Conservation (phyloP, 495 filamentous ascomycete species). For the Eremomyces bilateralis region DNA sequence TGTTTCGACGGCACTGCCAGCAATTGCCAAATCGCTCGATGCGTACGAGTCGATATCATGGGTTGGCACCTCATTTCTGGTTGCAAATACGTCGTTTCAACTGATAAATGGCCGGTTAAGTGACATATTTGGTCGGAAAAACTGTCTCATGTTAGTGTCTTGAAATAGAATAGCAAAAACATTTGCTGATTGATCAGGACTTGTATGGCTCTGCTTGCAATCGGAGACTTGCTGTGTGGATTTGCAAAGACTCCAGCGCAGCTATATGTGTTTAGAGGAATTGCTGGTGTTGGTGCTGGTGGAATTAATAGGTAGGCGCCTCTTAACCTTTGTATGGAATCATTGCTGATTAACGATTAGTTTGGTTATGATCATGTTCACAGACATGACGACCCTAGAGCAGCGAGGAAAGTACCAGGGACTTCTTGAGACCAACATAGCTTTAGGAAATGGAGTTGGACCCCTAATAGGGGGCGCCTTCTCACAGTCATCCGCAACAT, state of each 20-base stretch:
- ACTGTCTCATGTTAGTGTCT: conserved; percentile 16
- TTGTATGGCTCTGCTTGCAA: conserved; percentile 19
- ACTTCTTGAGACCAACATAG: conserved; percentile 21
- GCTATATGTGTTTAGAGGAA: conserved; percentile 33
- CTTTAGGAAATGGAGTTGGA: conserved; percentile 22
- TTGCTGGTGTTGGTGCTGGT: conserved; percentile 29
- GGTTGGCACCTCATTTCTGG: conserved; percentile 16
- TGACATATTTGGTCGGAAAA: conserved; percentile 21
- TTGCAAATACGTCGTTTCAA: conserved; percentile 17
- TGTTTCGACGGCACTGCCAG: conserved; percentile 17
- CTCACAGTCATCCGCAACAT: conserved; percentile 11
- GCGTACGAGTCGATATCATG: conserved; percentile 16
- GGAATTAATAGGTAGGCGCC: too few species aligned
- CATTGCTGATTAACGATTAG: conserved; percentile 20
- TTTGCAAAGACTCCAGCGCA: conserved; percentile 27
- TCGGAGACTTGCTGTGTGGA: conserved; percentile 32
- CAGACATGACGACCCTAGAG: neutral
- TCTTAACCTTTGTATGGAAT: too few species aligned
- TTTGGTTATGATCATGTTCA: conserved; percentile 14
- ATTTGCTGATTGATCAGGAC: conserved; percentile 16
- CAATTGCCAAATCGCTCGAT: conserved; percentile 15
- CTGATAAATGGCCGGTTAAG: conserved; percentile 17
- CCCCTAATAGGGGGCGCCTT: conserved; percentile 22
- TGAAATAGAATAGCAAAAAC: neutral
- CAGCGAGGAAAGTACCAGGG: conserved; percentile 18